A percentile compares a stretch with the other conserved stretches of the same genome.
phyloP scores from a whole-genome alignment of 345 rosid genomes.

The Salix koriyanagi region DNA sequence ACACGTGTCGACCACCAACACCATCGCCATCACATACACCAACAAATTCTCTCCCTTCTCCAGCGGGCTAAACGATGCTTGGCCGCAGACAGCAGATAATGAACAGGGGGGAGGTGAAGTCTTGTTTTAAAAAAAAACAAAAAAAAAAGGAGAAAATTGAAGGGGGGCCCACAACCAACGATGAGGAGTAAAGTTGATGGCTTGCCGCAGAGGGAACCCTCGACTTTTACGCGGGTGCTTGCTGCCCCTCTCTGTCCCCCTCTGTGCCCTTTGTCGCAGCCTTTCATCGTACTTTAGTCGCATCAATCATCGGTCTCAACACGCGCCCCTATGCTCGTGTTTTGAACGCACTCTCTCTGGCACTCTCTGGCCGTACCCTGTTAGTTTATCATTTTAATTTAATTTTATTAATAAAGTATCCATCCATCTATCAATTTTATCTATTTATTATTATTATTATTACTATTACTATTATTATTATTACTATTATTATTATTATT shows the following conservation, averaged over 20 bases:
- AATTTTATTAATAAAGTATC: background rate
- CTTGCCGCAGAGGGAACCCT: conserved; percentile 35
- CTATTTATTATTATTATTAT: too few species aligned
- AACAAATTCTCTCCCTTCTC: background rate
- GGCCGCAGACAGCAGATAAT: background rate
- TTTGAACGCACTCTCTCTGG: background rate
- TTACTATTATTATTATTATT: too few species aligned
- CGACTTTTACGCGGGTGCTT: conserved; percentile 60
- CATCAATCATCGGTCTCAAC: conserved; percentile 18
- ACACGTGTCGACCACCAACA: background rate
- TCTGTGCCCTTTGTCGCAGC: conserved; percentile 22
- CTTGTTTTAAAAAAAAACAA: background rate
- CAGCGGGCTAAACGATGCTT: background rate
- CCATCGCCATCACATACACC: background rate
- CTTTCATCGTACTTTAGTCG: conserved; percentile 60
- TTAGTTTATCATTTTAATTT: background rate
- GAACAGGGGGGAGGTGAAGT: background rate
- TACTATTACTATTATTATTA: too few species aligned
- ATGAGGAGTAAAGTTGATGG: conserved; percentile 10
- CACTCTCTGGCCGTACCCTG: conserved; percentile 15
- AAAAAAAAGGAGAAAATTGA: background rate
- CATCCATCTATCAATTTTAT: too few species aligned
- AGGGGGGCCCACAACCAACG: background rate
- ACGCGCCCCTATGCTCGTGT: conserved; percentile 22
- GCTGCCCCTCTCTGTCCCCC: conserved; percentile 7